Conservation (phyloP, 306 rosid genomes). For the Dicorynia guianensis region DNA sequence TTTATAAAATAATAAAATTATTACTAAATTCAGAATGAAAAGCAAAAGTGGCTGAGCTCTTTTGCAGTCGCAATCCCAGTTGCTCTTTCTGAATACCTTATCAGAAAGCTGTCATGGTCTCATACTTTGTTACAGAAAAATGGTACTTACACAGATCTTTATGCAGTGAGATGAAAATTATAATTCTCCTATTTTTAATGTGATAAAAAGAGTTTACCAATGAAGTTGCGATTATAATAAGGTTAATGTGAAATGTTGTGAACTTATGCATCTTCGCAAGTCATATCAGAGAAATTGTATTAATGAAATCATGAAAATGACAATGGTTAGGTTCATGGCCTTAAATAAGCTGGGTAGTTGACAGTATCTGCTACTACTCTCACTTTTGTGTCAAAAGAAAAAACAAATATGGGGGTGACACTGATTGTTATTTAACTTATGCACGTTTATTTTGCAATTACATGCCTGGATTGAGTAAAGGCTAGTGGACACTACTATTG, state of each 20-base stretch:
- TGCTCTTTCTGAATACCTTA: constrained; percentile 11
- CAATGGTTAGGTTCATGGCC: not conserved
- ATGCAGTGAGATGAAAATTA: not conserved
- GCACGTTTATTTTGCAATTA: not conserved
- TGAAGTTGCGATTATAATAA: not conserved
- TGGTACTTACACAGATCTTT: not conserved
- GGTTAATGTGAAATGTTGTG: not conserved
- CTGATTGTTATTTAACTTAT: constrained; percentile 3
- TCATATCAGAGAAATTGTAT: not conserved
- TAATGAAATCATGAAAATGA: not conserved
- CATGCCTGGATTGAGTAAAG: constrained; percentile 15
- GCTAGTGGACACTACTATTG: not conserved
- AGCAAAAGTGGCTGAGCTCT: constrained; percentile 7
- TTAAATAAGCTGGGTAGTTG: not conserved
- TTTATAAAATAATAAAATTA: too few relatives aligned
- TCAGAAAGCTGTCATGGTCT: not conserved
- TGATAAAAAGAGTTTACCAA: too few relatives aligned
- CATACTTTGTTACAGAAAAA: not conserved
- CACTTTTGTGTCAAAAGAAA: too few relatives aligned
- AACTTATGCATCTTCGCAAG: not conserved
- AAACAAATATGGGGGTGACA: not conserved
- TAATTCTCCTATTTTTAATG: too few relatives aligned
- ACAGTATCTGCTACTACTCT: not conserved
- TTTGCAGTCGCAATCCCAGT: constrained; percentile 21
- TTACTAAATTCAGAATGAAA: constrained; percentile 1